phyloP scores from a whole-genome alignment of 768 basidiomycete genomes.

The Agaricus blazei region DNA sequence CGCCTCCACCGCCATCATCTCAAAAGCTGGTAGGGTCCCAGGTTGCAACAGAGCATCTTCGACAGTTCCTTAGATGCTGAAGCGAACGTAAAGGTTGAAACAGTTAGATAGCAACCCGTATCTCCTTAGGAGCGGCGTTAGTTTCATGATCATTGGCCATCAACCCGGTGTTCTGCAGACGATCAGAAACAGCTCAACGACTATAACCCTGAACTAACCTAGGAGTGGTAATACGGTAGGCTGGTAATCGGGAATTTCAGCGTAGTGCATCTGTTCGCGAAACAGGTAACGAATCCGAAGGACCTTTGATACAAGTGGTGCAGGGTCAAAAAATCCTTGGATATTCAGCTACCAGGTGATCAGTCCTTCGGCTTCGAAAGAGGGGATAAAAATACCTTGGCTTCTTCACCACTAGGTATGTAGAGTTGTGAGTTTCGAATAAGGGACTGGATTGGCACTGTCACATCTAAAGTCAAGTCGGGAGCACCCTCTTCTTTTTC shows the following conservation, averaged over 20 bases:
- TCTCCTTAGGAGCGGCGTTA: neutral
- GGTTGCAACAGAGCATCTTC: neutral
- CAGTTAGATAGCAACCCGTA: too few relatives aligned
- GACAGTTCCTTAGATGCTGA: neutral
- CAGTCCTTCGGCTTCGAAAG: too few relatives aligned
- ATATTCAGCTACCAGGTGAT: slow-evolving; percentile 49
- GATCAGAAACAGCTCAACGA: slow-evolving; percentile 10
- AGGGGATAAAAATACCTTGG: slow-evolving; percentile 48
- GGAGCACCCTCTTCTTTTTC: slow-evolving; percentile 44
- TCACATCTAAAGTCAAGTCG: slow-evolving; percentile 69
- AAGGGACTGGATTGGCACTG: slow-evolving; percentile 74
- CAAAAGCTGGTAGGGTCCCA: neutral
- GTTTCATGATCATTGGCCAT: slow-evolving; percentile 4
- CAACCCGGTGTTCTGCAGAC: slow-evolving; percentile 20
- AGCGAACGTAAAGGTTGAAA: neutral
- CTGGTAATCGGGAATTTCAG: slow-evolving; percentile 68
- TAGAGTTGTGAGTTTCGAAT: slow-evolving; percentile 75
- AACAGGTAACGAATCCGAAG: slow-evolving; percentile 76
- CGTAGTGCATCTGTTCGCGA: slow-evolving; percentile 65
- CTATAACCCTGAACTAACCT: slow-evolving; percentile 40
- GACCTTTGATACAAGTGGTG: slow-evolving; percentile 64
- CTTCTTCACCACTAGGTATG: slow-evolving; percentile 61
- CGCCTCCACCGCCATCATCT: neutral
- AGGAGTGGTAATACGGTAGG: slow-evolving; percentile 70
- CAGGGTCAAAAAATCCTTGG: slow-evolving; percentile 87